These are phyloP conservation scores for Russula griseocarnosa DNA, from an alignment of 768 basidiomycete genomes.

Conservation along the genomic window DNA sequence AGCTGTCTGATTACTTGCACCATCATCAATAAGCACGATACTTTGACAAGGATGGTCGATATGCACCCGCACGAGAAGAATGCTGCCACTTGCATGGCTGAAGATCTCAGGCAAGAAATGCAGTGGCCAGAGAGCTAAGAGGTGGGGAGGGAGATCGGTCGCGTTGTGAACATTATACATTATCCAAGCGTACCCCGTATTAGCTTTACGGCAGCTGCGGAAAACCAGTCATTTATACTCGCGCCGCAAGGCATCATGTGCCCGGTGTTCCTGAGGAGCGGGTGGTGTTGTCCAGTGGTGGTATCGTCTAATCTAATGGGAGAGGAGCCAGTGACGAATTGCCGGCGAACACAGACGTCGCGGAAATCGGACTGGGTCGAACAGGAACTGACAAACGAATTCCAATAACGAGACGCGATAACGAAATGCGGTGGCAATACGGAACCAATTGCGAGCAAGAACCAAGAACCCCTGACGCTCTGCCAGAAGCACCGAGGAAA, in stretches of 20 bases:
- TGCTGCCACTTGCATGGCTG: conserved; percentile 33
- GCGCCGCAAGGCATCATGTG: conserved; percentile 33
- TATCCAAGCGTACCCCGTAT: too few species aligned
- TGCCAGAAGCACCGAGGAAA: too few species aligned
- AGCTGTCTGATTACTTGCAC: too few species aligned
- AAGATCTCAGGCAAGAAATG: conserved; percentile 35
- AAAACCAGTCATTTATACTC: too few species aligned
- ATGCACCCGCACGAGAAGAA: conserved; percentile 36
- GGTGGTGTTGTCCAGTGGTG: conserved; percentile 11
- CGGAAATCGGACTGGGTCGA: conserved; percentile 32
- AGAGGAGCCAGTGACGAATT: conserved; percentile 25
- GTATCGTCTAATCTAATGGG: conserved; percentile 4
- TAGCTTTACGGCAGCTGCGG: too few species aligned
- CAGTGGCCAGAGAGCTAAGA: conserved; percentile 34
- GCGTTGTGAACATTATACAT: conserved; percentile 35
- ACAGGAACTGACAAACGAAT: conserved; percentile 36
- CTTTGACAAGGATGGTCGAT: conserved; percentile 25
- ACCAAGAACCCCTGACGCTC: conserved; percentile 24
- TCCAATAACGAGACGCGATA: background rate
- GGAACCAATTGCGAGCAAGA: conserved; percentile 39
- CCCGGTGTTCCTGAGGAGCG: conserved; percentile 11
- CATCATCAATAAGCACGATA: too few species aligned
- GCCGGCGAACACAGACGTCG: conserved; percentile 31
- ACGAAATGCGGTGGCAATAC: conserved; percentile 18
- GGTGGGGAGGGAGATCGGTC: conserved; percentile 32